Conservation (phyloP, 2,329 filamentous ascomycete genomes). For the Cladorrhinum sp. region DNA sequence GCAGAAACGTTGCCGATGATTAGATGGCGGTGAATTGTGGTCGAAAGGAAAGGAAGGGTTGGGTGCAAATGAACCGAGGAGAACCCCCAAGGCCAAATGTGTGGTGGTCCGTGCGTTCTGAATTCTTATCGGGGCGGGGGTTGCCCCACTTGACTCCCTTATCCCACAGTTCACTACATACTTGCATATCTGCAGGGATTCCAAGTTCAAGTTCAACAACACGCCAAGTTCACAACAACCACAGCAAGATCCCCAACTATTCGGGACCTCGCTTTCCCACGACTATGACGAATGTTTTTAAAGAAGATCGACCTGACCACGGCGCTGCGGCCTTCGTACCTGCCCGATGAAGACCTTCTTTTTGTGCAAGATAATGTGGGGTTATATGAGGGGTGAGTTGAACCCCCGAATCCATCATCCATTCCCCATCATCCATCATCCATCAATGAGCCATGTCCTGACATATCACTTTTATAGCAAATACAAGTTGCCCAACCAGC, state of each 20-base stretch:
- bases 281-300: constrained; percentile 87
- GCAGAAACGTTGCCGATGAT: neutral
- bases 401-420: neutral
- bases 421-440: neutral
- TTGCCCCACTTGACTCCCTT: too few species aligned
- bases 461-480: constrained; percentile 56
- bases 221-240: too few species aligned
- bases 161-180: neutral
- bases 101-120: neutral
- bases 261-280: too few species aligned
- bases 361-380: constrained; percentile 98
- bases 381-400: constrained; percentile 89
- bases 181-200: too few species aligned
- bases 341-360: constrained; percentile 89
- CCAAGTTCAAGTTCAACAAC: too few species aligned
- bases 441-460: too few species aligned
- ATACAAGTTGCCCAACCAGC: constrained; percentile 89
- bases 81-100: neutral
- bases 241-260: too few species aligned
- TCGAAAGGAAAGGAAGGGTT: neutral
- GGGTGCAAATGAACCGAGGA: too few species aligned
- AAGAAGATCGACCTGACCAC: constrained; percentile 94
- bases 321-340: constrained; percentile 85
- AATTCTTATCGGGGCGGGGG: too few species aligned
- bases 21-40: constrained; percentile 2